phyloP scores from a whole-genome alignment of 306 rosid species.

The Trifolium repens region DNA sequence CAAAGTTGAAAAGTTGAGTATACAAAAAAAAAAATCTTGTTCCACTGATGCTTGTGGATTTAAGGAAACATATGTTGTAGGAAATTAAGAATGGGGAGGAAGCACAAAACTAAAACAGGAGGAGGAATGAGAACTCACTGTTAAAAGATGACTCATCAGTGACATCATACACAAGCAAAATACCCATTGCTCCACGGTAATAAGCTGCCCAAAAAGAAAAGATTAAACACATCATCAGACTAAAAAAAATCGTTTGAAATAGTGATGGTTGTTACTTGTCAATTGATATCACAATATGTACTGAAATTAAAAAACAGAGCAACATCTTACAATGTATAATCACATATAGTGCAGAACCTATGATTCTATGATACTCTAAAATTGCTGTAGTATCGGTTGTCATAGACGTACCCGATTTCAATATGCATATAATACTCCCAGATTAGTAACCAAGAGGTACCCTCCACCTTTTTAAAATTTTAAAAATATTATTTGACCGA shows the following conservation, averaged over 20 bases:
- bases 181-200: constrained; percentile 99
- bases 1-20: constrained; percentile 21
- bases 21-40: not conserved
- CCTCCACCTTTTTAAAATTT: not conserved
- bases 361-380: not conserved
- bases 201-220: constrained; percentile 65
- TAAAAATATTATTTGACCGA: not conserved
- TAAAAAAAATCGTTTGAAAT: not conserved
- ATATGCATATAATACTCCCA: not conserved
- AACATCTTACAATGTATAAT: not conserved
- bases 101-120: constrained; percentile 1
- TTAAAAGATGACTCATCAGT: constrained; percentile 95
- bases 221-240: constrained; percentile 4
- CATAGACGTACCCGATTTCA: not conserved
- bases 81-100: not conserved
- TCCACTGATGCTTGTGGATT: constrained; percentile 6
- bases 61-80: not conserved
- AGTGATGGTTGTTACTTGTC: not conserved
- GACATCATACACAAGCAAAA: constrained; percentile 95
- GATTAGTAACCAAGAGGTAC: not conserved
- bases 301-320: constrained; percentile 6
- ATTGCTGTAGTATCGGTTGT: not conserved
- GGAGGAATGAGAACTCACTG: constrained; percentile 61
- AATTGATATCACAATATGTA: constrained; percentile 19
- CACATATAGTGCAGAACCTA: not conserved